Evolutionary conservation across 495 filamentous ascomycete genomes (phyloP).

Genomic region (Talaromyces thailandensis): DNA sequence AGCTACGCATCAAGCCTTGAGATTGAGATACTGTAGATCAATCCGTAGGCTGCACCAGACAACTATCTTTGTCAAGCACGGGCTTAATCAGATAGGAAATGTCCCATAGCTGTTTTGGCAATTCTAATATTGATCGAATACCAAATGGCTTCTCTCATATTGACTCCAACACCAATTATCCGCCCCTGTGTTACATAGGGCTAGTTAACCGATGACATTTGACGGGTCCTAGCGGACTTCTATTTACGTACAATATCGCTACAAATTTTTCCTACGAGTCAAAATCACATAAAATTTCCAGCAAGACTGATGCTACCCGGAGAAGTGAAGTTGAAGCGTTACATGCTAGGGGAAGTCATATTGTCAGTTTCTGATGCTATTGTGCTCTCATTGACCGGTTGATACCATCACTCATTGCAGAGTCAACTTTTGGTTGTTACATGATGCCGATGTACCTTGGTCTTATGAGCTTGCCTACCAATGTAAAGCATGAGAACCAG

Average conservation of each 20-base stretch:
- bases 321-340: not conserved
- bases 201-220: not conserved
- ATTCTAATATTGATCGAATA: not conserved
- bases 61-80: not conserved
- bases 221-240: not conserved
- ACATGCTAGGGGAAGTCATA: not conserved
- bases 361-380: not conserved
- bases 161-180: not conserved
- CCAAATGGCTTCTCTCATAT: not conserved
- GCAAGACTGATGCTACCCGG: not conserved
- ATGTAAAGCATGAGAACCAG: not conserved
- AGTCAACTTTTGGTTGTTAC: not conserved
- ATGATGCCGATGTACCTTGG: not conserved
- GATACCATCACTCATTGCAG: not conserved
- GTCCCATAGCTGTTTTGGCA: not conserved
- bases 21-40: not conserved
- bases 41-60: not conserved
- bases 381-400: not conserved
- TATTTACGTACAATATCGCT: not conserved
- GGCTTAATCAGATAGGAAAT: not conserved
- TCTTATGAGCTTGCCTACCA: not conserved
- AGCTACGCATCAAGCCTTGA: not conserved
- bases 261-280: not conserved
- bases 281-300: no score
- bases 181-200: not conserved